These are phyloP conservation scores for Penicillium sclerotigenum DNA, from an alignment of 2,329 filamentous ascomycete species.

Conservation along the genomic window DNA sequence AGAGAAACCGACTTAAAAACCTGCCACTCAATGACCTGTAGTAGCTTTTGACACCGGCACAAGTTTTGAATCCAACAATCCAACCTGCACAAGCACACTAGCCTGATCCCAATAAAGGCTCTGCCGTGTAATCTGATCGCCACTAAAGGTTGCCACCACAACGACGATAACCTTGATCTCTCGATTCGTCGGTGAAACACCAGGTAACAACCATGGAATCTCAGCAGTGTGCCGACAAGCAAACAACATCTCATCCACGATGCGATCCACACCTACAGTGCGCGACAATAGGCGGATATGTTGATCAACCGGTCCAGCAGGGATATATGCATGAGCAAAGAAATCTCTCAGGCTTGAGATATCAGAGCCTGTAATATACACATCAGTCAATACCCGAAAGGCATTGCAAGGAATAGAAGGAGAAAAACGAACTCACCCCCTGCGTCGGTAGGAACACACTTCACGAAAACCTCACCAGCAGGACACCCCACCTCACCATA, in stretches of 20 bases:
- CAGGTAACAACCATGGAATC: conserved; percentile 57
- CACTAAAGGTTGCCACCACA: conserved; percentile 45
- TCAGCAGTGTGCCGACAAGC: conserved; percentile 54
- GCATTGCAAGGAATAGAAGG: neutral
- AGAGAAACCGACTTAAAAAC: no score
- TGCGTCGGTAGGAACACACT: conserved; percentile 36
- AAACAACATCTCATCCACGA: conserved; percentile 58
- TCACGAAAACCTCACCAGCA: conserved; percentile 26
- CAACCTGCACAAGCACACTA: conserved; percentile 58
- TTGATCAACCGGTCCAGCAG: conserved; percentile 46
- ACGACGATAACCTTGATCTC: conserved; percentile 55
- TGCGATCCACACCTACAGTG: conserved; percentile 54
- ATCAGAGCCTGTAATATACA: conserved; percentile 16
- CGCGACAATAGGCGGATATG: conserved; percentile 53
- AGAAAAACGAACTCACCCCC: conserved; percentile 32
- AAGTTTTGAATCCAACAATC: conserved; percentile 53
- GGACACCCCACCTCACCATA: neutral
- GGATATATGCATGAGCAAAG: conserved; percentile 54
- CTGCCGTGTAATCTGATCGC: conserved; percentile 45
- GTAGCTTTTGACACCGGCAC: conserved; percentile 37
- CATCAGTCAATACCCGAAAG: neutral
- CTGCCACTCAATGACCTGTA: neutral
- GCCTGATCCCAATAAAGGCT: conserved; percentile 64
- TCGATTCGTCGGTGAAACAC: conserved; percentile 52
- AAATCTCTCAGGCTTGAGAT: conserved; percentile 40